phyloP scores from a whole-genome alignment of 306 rosid species.

The Begonia loranthoides region DNA sequence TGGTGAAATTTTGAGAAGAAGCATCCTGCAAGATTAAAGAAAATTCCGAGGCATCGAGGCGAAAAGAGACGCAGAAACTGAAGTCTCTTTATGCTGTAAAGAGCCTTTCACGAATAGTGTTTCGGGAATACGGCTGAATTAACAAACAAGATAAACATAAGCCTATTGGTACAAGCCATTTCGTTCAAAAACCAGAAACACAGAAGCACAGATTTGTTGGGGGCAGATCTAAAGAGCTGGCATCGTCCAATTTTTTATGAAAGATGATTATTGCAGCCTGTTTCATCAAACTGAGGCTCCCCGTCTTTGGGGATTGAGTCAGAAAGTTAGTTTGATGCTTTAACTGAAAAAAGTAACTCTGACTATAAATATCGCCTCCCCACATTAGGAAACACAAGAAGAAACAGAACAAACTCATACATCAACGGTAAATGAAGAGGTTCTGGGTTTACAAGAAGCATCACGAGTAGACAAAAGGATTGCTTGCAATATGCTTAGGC shows the following conservation, averaged over 20 bases:
- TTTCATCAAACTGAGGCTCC: constrained; percentile 15
- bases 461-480: constrained; percentile 33
- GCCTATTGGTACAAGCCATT: constrained; percentile 5
- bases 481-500: constrained; percentile 66
- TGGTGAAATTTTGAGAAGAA: not conserved
- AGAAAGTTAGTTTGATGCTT: constrained; percentile 32
- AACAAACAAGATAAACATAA: constrained; percentile 26
- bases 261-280: constrained; percentile 15
- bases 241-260: constrained; percentile 16
- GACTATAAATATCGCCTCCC: constrained; percentile 3
- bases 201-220: constrained; percentile 27
- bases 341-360: constrained; percentile 29
- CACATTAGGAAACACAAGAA: constrained; percentile 4
- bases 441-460: constrained; percentile 42
- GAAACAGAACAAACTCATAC: constrained; percentile 28
- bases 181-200: constrained; percentile 20
- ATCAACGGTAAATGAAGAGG: constrained; percentile 56
- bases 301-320: constrained; percentile 39
- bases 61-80: constrained; percentile 43
- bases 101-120: constrained; percentile 77
- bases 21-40: not conserved
- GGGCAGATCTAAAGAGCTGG: constrained; percentile 20
- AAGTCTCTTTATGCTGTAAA: constrained; percentile 38
- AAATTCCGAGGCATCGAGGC: not conserved
- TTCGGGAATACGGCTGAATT: constrained; percentile 78